phyloP scores from a whole-genome alignment of 768 basidiomycete genomes.

The Melanogaster broomeanus region DNA sequence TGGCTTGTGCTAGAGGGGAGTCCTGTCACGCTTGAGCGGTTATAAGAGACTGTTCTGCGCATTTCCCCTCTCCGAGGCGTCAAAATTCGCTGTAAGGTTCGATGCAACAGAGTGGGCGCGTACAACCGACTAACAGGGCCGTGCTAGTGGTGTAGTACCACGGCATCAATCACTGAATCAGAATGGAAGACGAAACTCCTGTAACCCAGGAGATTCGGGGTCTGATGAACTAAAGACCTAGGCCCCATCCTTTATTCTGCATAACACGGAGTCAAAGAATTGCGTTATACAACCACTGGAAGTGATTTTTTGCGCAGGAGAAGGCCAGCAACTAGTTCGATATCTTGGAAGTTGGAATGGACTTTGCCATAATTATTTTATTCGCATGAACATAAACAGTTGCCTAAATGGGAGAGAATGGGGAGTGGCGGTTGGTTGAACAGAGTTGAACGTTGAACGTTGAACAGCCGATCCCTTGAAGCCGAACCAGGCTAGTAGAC shows the following conservation, averaged over 20 bases:
- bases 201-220: not conserved
- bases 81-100: not conserved
- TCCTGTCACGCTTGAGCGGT: not conserved
- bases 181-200: not conserved
- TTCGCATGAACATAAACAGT: not conserved
- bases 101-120: not conserved
- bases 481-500: not conserved
- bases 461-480: not conserved
- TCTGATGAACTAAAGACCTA: not conserved
- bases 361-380: not conserved
- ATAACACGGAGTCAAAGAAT: not conserved
- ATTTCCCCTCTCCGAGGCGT: not conserved
- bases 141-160: not conserved
- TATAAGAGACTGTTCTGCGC: not conserved
- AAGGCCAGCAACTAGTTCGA: too few relatives aligned
- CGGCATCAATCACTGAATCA: too few relatives aligned
- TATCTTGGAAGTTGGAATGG: not conserved
- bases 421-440: conserved; percentile 6
- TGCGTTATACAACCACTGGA: not conserved
- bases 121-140: not conserved
- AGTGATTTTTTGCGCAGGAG: not conserved
- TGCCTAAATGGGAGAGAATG: conserved; percentile 14
- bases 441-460: too few relatives aligned
- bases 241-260: not conserved
- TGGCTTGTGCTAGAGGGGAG: not conserved